phyloP scores from a whole-genome alignment of 805 yeast genomes.

The Saturnispora galanensis region DNA sequence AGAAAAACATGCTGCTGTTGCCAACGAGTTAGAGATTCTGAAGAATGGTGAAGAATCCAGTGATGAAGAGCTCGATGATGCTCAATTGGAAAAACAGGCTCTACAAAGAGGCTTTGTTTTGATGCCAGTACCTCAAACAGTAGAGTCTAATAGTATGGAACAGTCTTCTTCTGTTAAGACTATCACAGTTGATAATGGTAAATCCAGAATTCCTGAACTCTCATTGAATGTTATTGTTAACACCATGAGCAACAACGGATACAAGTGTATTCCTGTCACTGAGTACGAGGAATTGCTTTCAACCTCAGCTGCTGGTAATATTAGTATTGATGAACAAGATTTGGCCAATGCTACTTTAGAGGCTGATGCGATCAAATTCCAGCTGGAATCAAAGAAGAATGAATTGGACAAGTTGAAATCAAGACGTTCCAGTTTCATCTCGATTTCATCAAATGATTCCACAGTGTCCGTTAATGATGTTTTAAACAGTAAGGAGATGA shows the following conservation, averaged over 20 bases:
- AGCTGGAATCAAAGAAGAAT: constrained; percentile 10
- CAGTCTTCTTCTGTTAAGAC: constrained; percentile 7
- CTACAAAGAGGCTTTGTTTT: constrained; percentile 3
- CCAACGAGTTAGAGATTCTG: neutral
- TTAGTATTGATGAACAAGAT: constrained; percentile 2
- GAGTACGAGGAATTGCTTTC: constrained; percentile 17
- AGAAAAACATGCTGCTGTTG: neutral
- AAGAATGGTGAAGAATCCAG: neutral
- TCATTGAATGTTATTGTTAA: constrained; percentile 20
- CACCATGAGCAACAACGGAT: constrained; percentile 19
- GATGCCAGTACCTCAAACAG: neutral
- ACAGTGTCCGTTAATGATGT: constrained; percentile 11
- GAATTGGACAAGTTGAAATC: constrained; percentile 8
- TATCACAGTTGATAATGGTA: constrained; percentile 8
- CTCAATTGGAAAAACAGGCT: constrained; percentile 1
- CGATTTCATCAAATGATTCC: constrained; percentile 6
- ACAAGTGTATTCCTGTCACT: constrained; percentile 15
- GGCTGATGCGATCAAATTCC: constrained; percentile 8
- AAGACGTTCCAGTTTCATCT: constrained; percentile 5
- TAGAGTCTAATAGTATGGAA: neutral
- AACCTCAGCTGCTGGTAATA: neutral
- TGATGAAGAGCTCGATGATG: constrained; percentile 3
- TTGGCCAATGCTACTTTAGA: constrained; percentile 9
- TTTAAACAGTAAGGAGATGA: constrained; percentile 4
- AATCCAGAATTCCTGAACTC: constrained; percentile 14